These are phyloP conservation scores for Gossypium thurberi DNA, from an alignment of 345 rosid genomes.

Conservation along the genomic window DNA sequence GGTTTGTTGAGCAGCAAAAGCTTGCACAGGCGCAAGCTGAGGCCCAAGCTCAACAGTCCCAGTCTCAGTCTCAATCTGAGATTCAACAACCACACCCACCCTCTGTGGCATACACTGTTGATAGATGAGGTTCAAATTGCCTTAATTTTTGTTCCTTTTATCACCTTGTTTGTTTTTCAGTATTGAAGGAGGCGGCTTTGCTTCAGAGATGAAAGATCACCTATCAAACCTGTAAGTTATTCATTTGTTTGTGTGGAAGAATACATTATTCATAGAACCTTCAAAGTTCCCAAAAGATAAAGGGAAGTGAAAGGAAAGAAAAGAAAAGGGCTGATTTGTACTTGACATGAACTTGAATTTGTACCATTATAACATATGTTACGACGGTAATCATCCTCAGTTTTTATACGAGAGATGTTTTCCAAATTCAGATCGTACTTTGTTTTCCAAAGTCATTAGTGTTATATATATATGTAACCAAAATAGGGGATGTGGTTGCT, in stretches of 20 bases:
- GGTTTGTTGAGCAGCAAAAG: slow-evolving; percentile 66
- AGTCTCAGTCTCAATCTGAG: slow-evolving; percentile 29
- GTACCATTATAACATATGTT: slow-evolving; percentile 23
- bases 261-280: slow-evolving; percentile 5
- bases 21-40: slow-evolving; percentile 40
- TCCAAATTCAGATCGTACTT: slow-evolving; percentile 17
- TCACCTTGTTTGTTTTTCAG: slow-evolving; percentile 12
- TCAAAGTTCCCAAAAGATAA: neutral
- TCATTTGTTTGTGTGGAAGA: slow-evolving; percentile 28
- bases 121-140: slow-evolving; percentile 31
- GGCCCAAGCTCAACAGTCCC: slow-evolving; percentile 22
- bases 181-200: slow-evolving; percentile 18
- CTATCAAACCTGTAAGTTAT: slow-evolving; percentile 30
- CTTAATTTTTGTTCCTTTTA: slow-evolving; percentile 8
- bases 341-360: slow-evolving; percentile 9
- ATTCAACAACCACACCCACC: slow-evolving; percentile 31
- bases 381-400: slow-evolving; percentile 39
- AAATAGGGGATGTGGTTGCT: neutral
- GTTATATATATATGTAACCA: neutral
- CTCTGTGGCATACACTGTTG: slow-evolving; percentile 25
- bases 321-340: slow-evolving; percentile 6
- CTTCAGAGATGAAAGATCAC: slow-evolving; percentile 50
- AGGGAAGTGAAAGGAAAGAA: neutral
- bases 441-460: neutral
- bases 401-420: slow-evolving; percentile 45